Conservation (phyloP, 1,139 yeast genomes). For the Kodamaea anthophila region DNA sequence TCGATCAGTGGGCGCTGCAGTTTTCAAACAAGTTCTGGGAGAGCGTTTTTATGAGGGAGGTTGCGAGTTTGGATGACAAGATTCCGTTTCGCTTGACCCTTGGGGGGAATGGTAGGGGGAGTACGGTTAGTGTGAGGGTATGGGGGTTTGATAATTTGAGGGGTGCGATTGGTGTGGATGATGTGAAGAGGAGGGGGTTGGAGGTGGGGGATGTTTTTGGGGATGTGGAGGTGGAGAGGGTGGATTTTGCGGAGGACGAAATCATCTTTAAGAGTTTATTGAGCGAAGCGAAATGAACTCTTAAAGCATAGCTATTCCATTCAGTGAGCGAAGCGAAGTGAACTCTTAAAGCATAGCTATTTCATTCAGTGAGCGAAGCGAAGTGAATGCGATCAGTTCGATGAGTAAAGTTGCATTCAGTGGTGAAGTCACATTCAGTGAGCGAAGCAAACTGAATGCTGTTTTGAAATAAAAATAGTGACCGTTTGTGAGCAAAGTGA, state of each 20-base stretch:
- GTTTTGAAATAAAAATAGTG: too few species aligned
- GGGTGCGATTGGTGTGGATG: slow-evolving; percentile 21
- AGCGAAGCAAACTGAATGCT: too few species aligned
- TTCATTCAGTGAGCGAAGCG: too few species aligned
- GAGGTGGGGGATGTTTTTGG: slow-evolving; percentile 20
- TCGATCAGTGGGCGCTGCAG: slow-evolving; percentile 20
- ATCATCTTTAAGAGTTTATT: too few species aligned
- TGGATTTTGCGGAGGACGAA: slow-evolving; percentile 32
- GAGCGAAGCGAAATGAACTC: too few species aligned
- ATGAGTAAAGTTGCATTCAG: too few species aligned
- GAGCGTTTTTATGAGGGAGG: slow-evolving; percentile 30
- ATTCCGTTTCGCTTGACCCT: slow-evolving; percentile 23
- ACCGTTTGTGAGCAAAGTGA: too few species aligned
- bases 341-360: too few species aligned
- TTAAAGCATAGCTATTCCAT: too few species aligned
- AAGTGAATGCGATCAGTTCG: too few species aligned
- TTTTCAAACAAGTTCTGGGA: slow-evolving; percentile 34
- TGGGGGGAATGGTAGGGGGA: slow-evolving; percentile 25
- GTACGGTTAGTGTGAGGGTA: slow-evolving; percentile 19
- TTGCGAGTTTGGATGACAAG: slow-evolving; percentile 16
- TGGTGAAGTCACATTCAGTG: too few species aligned
- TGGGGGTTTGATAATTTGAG: slow-evolving; percentile 22
- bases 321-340: too few species aligned
- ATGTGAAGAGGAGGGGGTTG: slow-evolving; percentile 16
- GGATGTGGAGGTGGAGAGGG: slow-evolving; percentile 18